phyloP scores from a whole-genome alignment of 495 filamentous ascomycete species.

The Tricharina praecox region DNA sequence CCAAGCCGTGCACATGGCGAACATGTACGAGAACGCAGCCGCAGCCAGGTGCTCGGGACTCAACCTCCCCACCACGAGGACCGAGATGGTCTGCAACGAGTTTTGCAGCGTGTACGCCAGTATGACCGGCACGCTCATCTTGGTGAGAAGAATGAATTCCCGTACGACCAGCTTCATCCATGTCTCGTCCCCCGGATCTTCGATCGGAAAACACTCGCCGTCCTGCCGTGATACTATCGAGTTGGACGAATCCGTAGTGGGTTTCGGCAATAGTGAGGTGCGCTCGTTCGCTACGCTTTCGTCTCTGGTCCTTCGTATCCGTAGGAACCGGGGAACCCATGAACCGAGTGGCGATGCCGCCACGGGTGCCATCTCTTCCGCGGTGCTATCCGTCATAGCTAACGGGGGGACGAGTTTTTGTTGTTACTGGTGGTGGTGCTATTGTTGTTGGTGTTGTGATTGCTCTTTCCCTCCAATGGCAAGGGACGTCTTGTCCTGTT shows the following conservation, averaged over 20 bases:
- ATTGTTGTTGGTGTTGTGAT: too few species aligned
- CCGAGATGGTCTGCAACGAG: conserved; percentile 69
- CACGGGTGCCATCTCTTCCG: not conserved
- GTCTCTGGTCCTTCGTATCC: not conserved
- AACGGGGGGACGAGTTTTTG: too few species aligned
- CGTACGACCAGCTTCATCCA: conserved; percentile 5
- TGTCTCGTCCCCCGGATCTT: not conserved
- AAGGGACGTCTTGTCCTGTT: too few species aligned
- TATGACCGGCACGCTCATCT: conserved; percentile 62
- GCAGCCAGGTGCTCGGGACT: conserved; percentile 69
- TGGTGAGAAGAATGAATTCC: conserved; percentile 54
- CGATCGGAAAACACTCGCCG: not conserved
- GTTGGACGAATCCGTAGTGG: not conserved
- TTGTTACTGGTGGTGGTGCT: too few species aligned
- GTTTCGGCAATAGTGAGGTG: not conserved
- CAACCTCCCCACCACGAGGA: conserved; percentile 66
- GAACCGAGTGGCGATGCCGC: not conserved
- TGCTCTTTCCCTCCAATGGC: too few species aligned
- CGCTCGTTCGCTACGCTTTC: not conserved
- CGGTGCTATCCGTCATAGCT: too few species aligned
- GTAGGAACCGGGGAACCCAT: not conserved
- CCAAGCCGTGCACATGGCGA: conserved; percentile 82
- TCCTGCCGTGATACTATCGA: not conserved
- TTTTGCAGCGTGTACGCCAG: conserved; percentile 81
- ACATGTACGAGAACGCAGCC: conserved; percentile 85